Percentiles rank a stretch among this genome's conserved stretches.
Evolutionary conservation across 768 basidiomycete species (phyloP).

Genomic region (Boletellus ananas): DNA sequence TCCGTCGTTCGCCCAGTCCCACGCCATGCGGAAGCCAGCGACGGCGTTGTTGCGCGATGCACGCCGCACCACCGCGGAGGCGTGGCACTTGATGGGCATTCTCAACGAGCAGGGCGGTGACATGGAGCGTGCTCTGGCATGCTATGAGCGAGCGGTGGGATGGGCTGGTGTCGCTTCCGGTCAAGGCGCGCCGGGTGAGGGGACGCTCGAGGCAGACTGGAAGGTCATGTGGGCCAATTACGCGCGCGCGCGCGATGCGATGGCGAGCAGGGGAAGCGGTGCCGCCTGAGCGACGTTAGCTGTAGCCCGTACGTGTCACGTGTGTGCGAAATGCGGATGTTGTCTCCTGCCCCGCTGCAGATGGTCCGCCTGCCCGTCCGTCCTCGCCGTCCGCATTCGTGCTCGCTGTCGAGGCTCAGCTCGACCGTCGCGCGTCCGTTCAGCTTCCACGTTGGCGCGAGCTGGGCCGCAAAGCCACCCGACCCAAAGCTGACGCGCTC

Average conservation of each 20-base stretch:
- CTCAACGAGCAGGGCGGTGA: conserved; percentile 46
- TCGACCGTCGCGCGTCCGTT: conserved; percentile 46
- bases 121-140: conserved; percentile 45
- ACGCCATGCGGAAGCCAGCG: conserved; percentile 53
- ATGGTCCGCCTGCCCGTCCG: conserved; percentile 13
- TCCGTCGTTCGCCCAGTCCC: conserved; percentile 43
- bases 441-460: conserved; percentile 70
- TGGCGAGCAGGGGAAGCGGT: conserved; percentile 6
- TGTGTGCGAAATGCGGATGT: conserved; percentile 8
- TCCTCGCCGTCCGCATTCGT: neutral
- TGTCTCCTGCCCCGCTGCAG: neutral
- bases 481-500: conserved; percentile 34
- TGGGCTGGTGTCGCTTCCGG: conserved; percentile 56
- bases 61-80: conserved; percentile 65
- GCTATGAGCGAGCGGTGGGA: conserved; percentile 64
- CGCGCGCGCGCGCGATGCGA: conserved; percentile 40
- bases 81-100: conserved; percentile 72
- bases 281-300: neutral
- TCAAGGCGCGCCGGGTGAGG: conserved; percentile 44
- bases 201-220: conserved; percentile 60
- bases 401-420: conserved; percentile 11
- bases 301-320: conserved; percentile 15
- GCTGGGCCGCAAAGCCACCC: conserved; percentile 73
- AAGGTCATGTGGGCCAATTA: conserved; percentile 58
- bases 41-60: conserved; percentile 61